Percentiles rank a stretch among this genome's conserved stretches.
phyloP scores from a whole-genome alignment of 2,329 filamentous ascomycete species.

The Ceratocystiopsis minuta region DNA sequence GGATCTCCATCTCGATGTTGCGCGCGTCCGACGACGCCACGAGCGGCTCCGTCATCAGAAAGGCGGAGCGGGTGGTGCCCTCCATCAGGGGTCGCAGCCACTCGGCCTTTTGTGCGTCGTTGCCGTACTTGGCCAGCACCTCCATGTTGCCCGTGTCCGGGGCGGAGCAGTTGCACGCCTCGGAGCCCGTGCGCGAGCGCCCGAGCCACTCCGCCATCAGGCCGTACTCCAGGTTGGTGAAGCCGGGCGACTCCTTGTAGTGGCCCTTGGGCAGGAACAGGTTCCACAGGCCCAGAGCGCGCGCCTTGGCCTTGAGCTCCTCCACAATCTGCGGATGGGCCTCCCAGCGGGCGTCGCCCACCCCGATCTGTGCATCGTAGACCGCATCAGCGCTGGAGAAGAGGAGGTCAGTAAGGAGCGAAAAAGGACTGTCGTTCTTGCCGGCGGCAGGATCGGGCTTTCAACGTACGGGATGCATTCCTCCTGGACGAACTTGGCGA shows the following conservation, averaged over 20 bases:
- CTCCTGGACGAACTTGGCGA: slow-evolving; percentile 93
- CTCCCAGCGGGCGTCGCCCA: slow-evolving; percentile 62
- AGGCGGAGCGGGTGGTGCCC: slow-evolving; percentile 72
- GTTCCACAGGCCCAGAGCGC: slow-evolving; percentile 82
- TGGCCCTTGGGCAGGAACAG: slow-evolving; percentile 92
- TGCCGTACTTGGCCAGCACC: slow-evolving; percentile 81
- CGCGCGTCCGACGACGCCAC: slow-evolving; percentile 80
- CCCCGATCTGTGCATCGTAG: slow-evolving; percentile 61
- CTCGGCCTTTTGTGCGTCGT: slow-evolving; percentile 62
- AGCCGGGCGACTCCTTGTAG: slow-evolving; percentile 89
- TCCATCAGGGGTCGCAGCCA: slow-evolving; percentile 72
- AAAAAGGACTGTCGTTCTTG: no score
- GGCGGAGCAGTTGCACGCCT: slow-evolving; percentile 78
- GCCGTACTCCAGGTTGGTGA: slow-evolving; percentile 89
- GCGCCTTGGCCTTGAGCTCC: slow-evolving; percentile 71
- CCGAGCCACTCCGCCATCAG: slow-evolving; percentile 94
- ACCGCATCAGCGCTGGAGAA: slow-evolving; percentile 52
- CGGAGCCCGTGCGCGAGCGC: slow-evolving; percentile 64
- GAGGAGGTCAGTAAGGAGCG: neutral
- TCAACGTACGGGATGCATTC: slow-evolving; percentile 61
- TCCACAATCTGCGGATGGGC: slow-evolving; percentile 68
- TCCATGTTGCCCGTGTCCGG: slow-evolving; percentile 96
- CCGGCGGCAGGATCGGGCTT: no score
- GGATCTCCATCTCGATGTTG: slow-evolving; percentile 76
- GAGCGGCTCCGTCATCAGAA: slow-evolving; percentile 86